Percentiles rank a stretch among this genome's conserved stretches.
Conservation (phyloP, 345 rosid genomes). For the Zanthoxylum bungeanum region DNA sequence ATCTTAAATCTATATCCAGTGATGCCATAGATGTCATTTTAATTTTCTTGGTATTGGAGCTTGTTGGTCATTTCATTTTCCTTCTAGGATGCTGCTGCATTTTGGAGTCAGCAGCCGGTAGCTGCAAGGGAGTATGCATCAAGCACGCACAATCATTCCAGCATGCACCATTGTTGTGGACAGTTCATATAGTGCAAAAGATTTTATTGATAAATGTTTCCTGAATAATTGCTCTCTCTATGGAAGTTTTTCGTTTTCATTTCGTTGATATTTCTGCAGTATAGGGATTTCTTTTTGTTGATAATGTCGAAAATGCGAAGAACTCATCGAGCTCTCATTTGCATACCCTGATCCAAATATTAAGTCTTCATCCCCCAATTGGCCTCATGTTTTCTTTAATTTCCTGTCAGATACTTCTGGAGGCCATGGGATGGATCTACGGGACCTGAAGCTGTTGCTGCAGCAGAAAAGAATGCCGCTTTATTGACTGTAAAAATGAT, state of each 20-base stretch:
- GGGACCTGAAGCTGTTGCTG: constrained; percentile 84
- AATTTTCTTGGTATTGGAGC: not conserved
- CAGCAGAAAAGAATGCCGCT: constrained; percentile 92
- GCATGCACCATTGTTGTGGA: constrained; percentile 65
- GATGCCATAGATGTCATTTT: constrained; percentile 1
- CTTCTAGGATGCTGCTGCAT: constrained; percentile 74
- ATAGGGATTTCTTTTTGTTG: not conserved
- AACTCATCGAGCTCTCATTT: not conserved
- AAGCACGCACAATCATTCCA: constrained; percentile 79
- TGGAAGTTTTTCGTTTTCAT: not conserved
- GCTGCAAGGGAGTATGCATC: constrained; percentile 84
- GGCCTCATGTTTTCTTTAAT: constrained; percentile 15
- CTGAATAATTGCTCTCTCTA: not conserved
- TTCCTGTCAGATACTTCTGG: constrained; percentile 74
- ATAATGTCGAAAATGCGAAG: not conserved
- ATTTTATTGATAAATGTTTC: constrained; percentile 48
- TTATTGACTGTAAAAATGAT: too few species aligned
- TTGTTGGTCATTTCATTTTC: not conserved
- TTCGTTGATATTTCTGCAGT: not conserved
- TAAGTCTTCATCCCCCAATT: constrained; percentile 10
- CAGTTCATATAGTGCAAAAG: constrained; percentile 75
- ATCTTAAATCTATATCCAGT: not conserved
- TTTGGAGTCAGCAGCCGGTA: constrained; percentile 89
- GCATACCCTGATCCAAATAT: not conserved
- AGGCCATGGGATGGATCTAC: constrained; percentile 88